phyloP scores from a whole-genome alignment of 345 rosid species.

The Salix caprea region DNA sequence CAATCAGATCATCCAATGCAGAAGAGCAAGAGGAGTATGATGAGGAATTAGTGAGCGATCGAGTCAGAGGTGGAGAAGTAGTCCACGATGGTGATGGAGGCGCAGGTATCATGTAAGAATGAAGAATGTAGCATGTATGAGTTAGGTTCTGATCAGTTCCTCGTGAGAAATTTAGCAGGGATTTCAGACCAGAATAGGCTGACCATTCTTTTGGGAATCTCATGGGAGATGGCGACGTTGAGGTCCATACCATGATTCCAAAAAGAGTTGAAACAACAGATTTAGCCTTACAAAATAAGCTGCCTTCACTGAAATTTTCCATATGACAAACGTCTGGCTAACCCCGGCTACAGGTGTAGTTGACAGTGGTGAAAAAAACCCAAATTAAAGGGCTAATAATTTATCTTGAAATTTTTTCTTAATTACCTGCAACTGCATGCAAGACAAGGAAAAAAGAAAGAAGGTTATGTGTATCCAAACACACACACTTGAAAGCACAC shows the following conservation, averaged over 20 bases:
- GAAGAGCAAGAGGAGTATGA: conserved; percentile 14
- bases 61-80: neutral
- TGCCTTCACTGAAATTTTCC: conserved; percentile 1
- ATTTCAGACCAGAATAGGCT: conserved; percentile 28
- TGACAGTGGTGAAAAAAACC: too few species aligned
- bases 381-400: too few species aligned
- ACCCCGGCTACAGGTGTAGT: too few species aligned
- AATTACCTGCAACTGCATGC: too few species aligned
- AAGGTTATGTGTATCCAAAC: too few species aligned
- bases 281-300: conserved; percentile 17
- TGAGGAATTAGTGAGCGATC: conserved; percentile 15
- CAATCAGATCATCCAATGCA: conserved; percentile 31
- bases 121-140: conserved; percentile 6
- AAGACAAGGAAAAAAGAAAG: too few species aligned
- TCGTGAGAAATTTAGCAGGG: conserved; percentile 15
- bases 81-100: neutral
- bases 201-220: conserved; percentile 10
- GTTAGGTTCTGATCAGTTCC: neutral
- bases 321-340: neutral
- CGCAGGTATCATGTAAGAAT: conserved; percentile 6
- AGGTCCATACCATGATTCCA: conserved; percentile 12
- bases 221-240: conserved; percentile 12
- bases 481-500: too few species aligned
- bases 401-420: too few species aligned
- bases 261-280: conserved; percentile 19